Percentiles rank a stretch among this genome's conserved stretches.
Conservation (phyloP, 257 asterid genomes). For the Solanum lycopersicoides region DNA sequence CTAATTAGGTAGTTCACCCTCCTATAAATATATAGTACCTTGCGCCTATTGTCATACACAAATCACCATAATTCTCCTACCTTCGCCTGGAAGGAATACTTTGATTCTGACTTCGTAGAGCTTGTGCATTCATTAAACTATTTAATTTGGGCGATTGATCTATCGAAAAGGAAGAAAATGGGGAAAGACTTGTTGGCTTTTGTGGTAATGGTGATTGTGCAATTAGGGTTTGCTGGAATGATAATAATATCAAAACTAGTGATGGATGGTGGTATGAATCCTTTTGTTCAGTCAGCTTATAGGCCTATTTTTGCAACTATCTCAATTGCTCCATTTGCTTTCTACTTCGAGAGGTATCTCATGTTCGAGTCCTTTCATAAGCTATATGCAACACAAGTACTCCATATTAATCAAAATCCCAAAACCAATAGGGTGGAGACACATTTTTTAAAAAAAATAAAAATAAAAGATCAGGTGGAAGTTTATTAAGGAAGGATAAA, state of each 20-base stretch:
- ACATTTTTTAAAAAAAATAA: too few species aligned
- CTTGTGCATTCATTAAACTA: not conserved
- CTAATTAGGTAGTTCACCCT: not conserved
- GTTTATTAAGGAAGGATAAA: too few species aligned
- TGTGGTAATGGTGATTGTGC: slow-evolving; percentile 56
- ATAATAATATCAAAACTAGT: slow-evolving; percentile 67
- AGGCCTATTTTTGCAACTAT: slow-evolving; percentile 66
- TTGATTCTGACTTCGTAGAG: not conserved
- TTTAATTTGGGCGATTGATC: not conserved
- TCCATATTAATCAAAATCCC: not conserved
- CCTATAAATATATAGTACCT: not conserved
- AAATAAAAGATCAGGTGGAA: not conserved
- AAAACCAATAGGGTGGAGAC: not conserved
- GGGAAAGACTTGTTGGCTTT: slow-evolving; percentile 34
- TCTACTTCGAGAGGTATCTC: slow-evolving; percentile 57
- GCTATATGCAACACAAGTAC: too few species aligned
- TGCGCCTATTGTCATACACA: not conserved
- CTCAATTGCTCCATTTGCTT: slow-evolving; percentile 60
- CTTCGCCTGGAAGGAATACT: not conserved
- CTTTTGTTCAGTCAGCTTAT: slow-evolving; percentile 75
- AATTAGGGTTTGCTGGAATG: slow-evolving; percentile 75
- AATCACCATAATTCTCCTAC: not conserved
- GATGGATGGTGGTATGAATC: slow-evolving; percentile 86
- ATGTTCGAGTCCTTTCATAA: too few species aligned
- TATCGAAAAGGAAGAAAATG: slow-evolving; percentile 9